Percentiles rank a stretch among this genome's conserved stretches.
Conservation (phyloP, 257 asterid genomes). For the Henckelia pumila region DNA sequence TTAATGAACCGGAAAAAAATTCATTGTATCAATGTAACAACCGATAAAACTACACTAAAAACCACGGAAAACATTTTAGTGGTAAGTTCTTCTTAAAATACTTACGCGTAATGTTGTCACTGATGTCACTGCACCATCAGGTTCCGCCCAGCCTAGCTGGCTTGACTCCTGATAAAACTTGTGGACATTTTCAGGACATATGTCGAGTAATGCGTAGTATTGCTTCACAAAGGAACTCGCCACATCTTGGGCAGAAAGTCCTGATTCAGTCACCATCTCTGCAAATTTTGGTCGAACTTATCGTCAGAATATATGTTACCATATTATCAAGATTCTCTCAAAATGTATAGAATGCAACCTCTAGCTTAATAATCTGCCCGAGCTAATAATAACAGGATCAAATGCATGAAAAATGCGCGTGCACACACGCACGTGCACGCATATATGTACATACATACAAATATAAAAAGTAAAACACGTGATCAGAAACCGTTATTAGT, state of each 20-base stretch:
- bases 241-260: background rate
- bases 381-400: too few species aligned
- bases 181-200: slow-evolving; percentile 23
- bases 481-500: too few species aligned
- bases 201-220: background rate
- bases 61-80: background rate
- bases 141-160: slow-evolving; percentile 38
- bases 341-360: background rate
- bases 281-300: background rate
- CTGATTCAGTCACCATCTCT: background rate
- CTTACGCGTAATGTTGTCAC: slow-evolving; percentile 48
- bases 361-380: background rate
- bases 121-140: slow-evolving; percentile 32
- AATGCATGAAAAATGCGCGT: background rate
- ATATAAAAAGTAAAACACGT: too few species aligned
- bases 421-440: too few species aligned
- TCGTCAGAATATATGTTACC: background rate
- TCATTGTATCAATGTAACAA: too few species aligned
- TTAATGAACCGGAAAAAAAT: background rate
- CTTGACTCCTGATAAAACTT: slow-evolving; percentile 54
- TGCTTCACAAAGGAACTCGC: background rate
- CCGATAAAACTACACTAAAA: too few species aligned
- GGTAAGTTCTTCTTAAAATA: background rate
- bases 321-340: background rate
- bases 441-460: too few species aligned